Percentiles rank a stretch among this genome's conserved stretches.
phyloP scores from a whole-genome alignment of 805 yeast species.

The Dipodascopsis tothii region DNA sequence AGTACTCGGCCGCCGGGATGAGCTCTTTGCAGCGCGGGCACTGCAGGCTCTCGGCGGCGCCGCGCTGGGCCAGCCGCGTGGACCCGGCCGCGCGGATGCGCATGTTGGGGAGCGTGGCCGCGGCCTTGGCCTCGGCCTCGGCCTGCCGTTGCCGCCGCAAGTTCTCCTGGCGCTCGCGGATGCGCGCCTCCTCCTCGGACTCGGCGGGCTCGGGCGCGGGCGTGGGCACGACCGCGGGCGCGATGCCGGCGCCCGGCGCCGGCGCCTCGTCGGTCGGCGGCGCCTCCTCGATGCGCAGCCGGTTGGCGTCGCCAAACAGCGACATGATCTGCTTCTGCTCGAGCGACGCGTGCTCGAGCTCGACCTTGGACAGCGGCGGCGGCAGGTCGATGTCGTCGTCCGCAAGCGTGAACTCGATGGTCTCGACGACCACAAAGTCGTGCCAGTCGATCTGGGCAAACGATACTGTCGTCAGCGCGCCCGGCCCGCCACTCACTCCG shows the following conservation, averaged over 20 bases:
- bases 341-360: conserved; percentile 55
- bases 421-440: conserved; percentile 64
- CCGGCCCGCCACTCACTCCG: conserved; percentile 5
- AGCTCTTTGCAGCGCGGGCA: conserved; percentile 75
- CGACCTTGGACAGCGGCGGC: conserved; percentile 47
- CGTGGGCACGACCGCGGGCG: conserved; percentile 1
- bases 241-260: conserved; percentile 8
- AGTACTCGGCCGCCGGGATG: conserved; percentile 61
- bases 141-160: conserved; percentile 13
- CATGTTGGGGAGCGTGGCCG: conserved; percentile 13
- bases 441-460: conserved; percentile 84
- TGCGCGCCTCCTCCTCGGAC: conserved; percentile 12
- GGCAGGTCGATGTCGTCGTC: conserved; percentile 52
- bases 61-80: conserved; percentile 41
- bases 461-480: conserved; percentile 32
- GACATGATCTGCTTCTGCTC: conserved; percentile 40
- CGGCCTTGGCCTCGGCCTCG: conserved; percentile 23
- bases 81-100: conserved; percentile 68
- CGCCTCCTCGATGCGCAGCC: conserved; percentile 36
- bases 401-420: conserved; percentile 54
- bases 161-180: conserved; percentile 9
- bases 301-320: conserved; percentile 10
- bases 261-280: conserved; percentile 35
- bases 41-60: conserved; percentile 35
- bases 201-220: not conserved